Percentiles rank a stretch among this genome's conserved stretches.
Conservation (phyloP, 192 early-diverging fungal genomes). For the Funneliformis geosporum region DNA sequence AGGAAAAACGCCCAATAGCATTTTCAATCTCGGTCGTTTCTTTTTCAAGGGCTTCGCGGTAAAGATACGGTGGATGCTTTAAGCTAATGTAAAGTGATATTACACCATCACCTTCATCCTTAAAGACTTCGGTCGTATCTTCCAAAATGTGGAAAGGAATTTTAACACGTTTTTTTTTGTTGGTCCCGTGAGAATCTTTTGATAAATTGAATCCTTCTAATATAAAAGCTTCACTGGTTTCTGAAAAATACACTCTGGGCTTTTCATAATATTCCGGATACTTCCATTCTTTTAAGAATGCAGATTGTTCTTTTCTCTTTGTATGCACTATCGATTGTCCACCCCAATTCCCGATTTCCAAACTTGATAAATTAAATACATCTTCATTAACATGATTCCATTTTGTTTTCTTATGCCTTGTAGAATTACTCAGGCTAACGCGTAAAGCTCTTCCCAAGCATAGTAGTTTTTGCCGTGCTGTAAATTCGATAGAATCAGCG, state of each 20-base stretch:
- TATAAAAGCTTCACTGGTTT: neutral
- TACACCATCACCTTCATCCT: neutral
- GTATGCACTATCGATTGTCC: neutral
- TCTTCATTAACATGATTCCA: neutral
- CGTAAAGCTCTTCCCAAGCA: neutral
- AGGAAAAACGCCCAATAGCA: no score
- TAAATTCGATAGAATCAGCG: neutral
- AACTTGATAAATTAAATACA: neutral
- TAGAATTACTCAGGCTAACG: neutral
- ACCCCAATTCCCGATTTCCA: neutral
- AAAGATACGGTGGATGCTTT: constrained; percentile 14
- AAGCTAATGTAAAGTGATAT: neutral
- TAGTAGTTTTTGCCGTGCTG: neutral
- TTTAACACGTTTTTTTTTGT: neutral
- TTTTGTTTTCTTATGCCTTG: neutral
- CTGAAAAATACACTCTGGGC: neutral
- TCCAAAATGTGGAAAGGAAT: neutral
- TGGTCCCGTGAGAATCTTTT: neutral
- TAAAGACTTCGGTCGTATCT: neutral
- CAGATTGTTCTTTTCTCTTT: no score
- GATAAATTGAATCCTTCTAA: constrained; percentile 3
- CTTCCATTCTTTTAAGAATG: neutral
- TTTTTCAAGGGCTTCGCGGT: neutral
- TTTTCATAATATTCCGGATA: neutral
- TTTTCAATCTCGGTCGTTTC: no score